Conservation (phyloP, 805 yeast genomes). For the Yamadazyma sp. region DNA sequence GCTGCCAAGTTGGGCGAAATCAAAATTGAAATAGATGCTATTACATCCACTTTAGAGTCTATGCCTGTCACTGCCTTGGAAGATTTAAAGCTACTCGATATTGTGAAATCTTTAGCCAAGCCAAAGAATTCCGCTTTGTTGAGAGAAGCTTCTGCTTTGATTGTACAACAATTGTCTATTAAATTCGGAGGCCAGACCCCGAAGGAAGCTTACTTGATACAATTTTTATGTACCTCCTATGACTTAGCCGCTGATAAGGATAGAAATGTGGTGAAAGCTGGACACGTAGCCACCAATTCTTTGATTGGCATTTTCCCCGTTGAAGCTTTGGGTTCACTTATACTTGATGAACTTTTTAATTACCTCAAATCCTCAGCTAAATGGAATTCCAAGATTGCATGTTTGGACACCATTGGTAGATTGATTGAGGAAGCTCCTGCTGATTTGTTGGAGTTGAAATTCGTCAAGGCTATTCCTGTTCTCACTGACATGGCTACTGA, state of each 20-base stretch:
- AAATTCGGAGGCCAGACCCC: slow-evolving; percentile 69
- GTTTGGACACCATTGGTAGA: slow-evolving; percentile 69
- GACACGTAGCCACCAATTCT: slow-evolving; percentile 74
- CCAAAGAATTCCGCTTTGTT: slow-evolving; percentile 71
- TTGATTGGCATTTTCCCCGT: slow-evolving; percentile 68
- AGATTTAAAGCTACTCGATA: slow-evolving; percentile 66
- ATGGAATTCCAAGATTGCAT: slow-evolving; percentile 88
- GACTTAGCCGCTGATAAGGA: slow-evolving; percentile 87
- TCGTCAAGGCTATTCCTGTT: slow-evolving; percentile 76
- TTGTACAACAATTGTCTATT: slow-evolving; percentile 58
- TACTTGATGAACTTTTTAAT: slow-evolving; percentile 57
- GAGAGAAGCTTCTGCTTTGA: slow-evolving; percentile 73
- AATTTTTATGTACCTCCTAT: slow-evolving; percentile 59
- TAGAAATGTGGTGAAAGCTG: slow-evolving; percentile 78
- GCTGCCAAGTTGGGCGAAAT: slow-evolving; percentile 56
- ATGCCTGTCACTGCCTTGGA: slow-evolving; percentile 41
- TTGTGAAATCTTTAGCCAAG: slow-evolving; percentile 64
- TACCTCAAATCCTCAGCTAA: slow-evolving; percentile 83
- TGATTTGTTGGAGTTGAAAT: slow-evolving; percentile 80
- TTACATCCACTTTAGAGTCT: slow-evolving; percentile 54
- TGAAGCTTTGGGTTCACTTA: slow-evolving; percentile 73
- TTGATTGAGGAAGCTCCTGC: slow-evolving; percentile 77
- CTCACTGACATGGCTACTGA: slow-evolving; percentile 90
- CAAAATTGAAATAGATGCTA: slow-evolving; percentile 51
- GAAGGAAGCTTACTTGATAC: slow-evolving; percentile 69